A percentile compares a stretch with the other conserved stretches of the same genome.
phyloP scores from a whole-genome alignment of 352 stramenopile genomes.

The Vaucheria bursata region DNA sequence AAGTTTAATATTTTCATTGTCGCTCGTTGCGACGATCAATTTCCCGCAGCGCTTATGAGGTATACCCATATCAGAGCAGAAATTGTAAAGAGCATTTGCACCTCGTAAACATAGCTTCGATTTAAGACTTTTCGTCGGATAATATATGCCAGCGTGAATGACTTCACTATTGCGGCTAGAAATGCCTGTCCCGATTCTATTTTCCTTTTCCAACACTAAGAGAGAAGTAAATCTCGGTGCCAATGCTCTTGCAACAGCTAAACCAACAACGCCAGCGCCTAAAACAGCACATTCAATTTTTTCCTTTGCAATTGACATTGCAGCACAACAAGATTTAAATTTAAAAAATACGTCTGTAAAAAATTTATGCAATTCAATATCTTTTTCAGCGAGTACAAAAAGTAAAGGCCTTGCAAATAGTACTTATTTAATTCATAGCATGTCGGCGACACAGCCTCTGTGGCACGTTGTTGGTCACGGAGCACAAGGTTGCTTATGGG shows the following conservation, averaged over 20 bases:
- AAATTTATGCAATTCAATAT: too few relatives aligned
- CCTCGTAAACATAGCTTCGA: constrained; percentile 77
- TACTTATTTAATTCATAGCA: too few relatives aligned
- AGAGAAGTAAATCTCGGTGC: constrained; percentile 9
- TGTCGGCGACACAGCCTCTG: background rate
- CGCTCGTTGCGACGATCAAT: constrained; percentile 78
- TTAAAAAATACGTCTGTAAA: too few relatives aligned
- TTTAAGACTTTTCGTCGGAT: constrained; percentile 73
- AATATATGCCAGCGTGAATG: constrained; percentile 90
- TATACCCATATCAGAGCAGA: constrained; percentile 71
- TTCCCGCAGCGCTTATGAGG: constrained; percentile 78
- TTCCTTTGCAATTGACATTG: too few relatives aligned
- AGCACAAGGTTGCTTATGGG: constrained; percentile 6
- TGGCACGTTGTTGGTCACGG: constrained; percentile 7
- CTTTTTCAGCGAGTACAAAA: too few relatives aligned
- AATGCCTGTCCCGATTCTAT: constrained; percentile 68
- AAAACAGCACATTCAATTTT: constrained; percentile 44
- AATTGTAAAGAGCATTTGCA: constrained; percentile 73
- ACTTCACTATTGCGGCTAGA: constrained; percentile 87
- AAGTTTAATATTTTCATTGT: constrained; percentile 55
- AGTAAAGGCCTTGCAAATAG: too few relatives aligned
- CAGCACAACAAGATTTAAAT: too few relatives aligned
- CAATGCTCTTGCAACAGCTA: constrained; percentile 56
- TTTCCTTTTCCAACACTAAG: constrained; percentile 73
- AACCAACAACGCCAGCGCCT: constrained; percentile 55